Evolutionary conservation across 2,329 filamentous ascomycete species (phyloP), one percentile per base, ranked within the genome.

Genomic region (Cyanodermella asteris): DNA sequence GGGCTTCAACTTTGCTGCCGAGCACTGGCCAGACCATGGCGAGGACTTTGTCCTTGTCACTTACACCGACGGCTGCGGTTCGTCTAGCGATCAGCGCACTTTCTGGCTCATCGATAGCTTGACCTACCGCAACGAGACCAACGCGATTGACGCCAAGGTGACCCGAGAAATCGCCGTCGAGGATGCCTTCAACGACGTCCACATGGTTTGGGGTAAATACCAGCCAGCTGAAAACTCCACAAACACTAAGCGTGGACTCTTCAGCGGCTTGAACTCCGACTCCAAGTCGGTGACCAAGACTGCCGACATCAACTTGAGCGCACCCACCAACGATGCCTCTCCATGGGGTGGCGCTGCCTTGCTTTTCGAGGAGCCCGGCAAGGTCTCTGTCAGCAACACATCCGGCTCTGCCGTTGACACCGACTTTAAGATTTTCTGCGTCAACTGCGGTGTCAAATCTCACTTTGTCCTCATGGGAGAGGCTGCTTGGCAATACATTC

Each of bases 21-120:
- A n/a, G n/a, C n/a, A n/a, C n/a, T n/a, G n/a, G n/a, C n/a, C 18
- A 11, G 21, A 26, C 13, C 28, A 27, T 12, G 27, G 26, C n/a
- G 16, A 20, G 8, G 24, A 25, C 16, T 34, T 31, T 23, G 28
- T 33, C 10, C 19, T 27, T 16, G 32, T 32, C 24, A 29, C 24
- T 9, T 34, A 31, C 16, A 24, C 23, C 15, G 8, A 18, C 7
- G 23, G 23, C 18, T 24, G 23, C 18, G 23, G 23, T 7, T 7
- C 14, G 7, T 20, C 23, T 8, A 24, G 7, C 23, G 23, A 24
- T 18, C 23, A 24, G 18, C 23, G 23, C 8, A 24, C 9, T 9
- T 24, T 24, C 23, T 24, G 23, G 23, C 23, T 17, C 9, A 13
- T 23, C 7, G 21, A 23, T 23, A 9, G 12, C 21, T 23, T 23